phyloP scores from a whole-genome alignment of 1,139 yeast species.

The Lodderomyces elongisporus region DNA sequence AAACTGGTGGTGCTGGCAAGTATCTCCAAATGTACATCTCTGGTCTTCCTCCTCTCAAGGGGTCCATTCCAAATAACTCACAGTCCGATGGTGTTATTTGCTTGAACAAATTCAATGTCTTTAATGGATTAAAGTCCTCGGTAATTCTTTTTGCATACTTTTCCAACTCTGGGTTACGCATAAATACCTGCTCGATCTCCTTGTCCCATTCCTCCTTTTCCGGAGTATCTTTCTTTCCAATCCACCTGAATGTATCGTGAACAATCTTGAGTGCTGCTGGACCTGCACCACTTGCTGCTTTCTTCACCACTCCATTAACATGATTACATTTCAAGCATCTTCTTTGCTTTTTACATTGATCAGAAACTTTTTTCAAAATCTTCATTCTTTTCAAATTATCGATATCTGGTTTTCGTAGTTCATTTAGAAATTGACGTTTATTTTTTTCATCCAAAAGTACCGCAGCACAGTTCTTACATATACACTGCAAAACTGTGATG shows the following conservation, averaged over 20 bases:
- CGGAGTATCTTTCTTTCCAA: conserved; percentile 82
- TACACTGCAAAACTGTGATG: conserved; percentile 80
- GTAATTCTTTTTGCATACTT: conserved; percentile 80
- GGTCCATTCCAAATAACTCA: conserved; percentile 86
- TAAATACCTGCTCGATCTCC: conserved; percentile 70
- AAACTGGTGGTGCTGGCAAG: conserved; percentile 97
- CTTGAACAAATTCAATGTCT: conserved; percentile 81
- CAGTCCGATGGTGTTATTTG: conserved; percentile 84
- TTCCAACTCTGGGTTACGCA: conserved; percentile 80
- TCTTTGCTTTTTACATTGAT: conserved; percentile 93
- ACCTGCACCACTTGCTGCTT: conserved; percentile 89
- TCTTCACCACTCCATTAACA: conserved; percentile 93
- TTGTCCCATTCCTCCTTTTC: conserved; percentile 85
- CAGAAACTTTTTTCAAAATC: conserved; percentile 72
- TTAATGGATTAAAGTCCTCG: conserved; percentile 92
- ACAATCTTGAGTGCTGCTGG: conserved; percentile 92
- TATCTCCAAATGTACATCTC: conserved; percentile 97
- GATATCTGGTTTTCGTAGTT: conserved; percentile 79
- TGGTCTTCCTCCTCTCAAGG: conserved; percentile 86
- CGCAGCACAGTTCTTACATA: conserved; percentile 87
- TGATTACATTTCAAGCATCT: conserved; percentile 84
- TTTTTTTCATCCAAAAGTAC: conserved; percentile 69
- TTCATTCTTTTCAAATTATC: conserved; percentile 93
- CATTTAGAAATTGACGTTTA: conserved; percentile 64
- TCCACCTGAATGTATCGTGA: conserved; percentile 94